These are phyloP conservation scores for Phyllachora maydis DNA, from an alignment of 2,329 filamentous ascomycete genomes.

Conservation along the genomic window DNA sequence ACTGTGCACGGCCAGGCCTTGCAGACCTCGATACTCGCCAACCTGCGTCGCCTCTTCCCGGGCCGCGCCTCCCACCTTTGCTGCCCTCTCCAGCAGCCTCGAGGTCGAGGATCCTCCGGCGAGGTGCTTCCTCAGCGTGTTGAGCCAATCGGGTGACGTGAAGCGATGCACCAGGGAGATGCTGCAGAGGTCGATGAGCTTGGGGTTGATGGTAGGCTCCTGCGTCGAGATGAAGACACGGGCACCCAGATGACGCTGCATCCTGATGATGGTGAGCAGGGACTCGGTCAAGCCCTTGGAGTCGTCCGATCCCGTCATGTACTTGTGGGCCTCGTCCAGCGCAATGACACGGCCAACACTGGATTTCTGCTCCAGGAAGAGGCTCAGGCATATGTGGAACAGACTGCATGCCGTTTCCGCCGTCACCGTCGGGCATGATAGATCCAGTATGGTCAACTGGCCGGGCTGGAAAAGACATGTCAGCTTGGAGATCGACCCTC, in stretches of 20 bases:
- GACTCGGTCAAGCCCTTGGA: slow-evolving; percentile 36
- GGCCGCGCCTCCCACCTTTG: slow-evolving; percentile 2
- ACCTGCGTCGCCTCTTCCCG: slow-evolving; percentile 1
- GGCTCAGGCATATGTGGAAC: slow-evolving; percentile 49
- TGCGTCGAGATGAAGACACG: slow-evolving; percentile 57
- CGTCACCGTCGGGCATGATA: slow-evolving; percentile 53
- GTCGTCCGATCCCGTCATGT: slow-evolving; percentile 36
- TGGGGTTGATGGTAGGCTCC: slow-evolving; percentile 50
- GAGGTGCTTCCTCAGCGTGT: slow-evolving; percentile 9
- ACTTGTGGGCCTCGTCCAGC: slow-evolving; percentile 65
- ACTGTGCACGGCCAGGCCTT: slow-evolving; percentile 3
- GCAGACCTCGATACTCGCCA: slow-evolving; percentile 1
- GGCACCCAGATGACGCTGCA: slow-evolving; percentile 48
- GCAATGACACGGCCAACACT: slow-evolving; percentile 39
- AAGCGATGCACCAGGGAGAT: slow-evolving; percentile 58
- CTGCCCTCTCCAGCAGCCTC: slow-evolving; percentile 5
- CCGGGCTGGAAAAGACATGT: slow-evolving; percentile 6
- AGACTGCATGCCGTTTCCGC: slow-evolving; percentile 45
- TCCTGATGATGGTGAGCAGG: slow-evolving; percentile 40
- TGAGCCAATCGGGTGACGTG: slow-evolving; percentile 16
- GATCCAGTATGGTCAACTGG: slow-evolving; percentile 26
- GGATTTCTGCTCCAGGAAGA: slow-evolving; percentile 37
- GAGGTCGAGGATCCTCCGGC: slow-evolving; percentile 9
- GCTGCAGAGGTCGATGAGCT: slow-evolving; percentile 49
- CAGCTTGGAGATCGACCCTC: not conserved